Evolutionary conservation across 2,329 filamentous ascomycete genomes (phyloP).

Genomic region (Fusarium drepaniforme): DNA sequence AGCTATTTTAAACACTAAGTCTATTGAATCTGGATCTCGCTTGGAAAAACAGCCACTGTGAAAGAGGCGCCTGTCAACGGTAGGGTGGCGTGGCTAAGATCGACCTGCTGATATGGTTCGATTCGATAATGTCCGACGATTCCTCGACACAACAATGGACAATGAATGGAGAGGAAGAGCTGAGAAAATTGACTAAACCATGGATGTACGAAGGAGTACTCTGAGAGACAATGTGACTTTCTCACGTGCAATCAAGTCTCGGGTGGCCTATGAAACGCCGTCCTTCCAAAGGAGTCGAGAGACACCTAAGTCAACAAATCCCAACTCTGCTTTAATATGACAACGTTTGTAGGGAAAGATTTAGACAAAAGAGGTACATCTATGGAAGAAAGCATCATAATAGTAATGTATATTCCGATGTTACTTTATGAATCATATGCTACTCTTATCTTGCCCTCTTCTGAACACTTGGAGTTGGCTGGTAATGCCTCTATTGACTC

Average conservation of each 20-base stretch:
- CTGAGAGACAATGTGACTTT: rapidly evolving
- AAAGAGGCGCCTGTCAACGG: not conserved
- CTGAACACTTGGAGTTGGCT: no score
- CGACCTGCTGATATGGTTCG: not conserved
- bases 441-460: no score
- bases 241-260: not conserved
- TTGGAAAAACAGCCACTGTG: not conserved
- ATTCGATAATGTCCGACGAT: not conserved
- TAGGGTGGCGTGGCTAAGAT: not conserved
- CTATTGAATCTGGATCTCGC: not conserved
- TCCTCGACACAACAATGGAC: not conserved
- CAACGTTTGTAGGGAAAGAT: no score
- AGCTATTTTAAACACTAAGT: not conserved
- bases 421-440: no score
- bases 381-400: no score
- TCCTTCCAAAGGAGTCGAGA: not conserved
- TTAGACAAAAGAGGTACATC: no score
- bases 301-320: no score
- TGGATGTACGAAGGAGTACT: not conserved
- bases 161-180: not conserved
- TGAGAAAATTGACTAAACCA: no score
- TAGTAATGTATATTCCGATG: no score
- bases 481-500: no score
- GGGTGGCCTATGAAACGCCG: not conserved
- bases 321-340: no score